A percentile compares a stretch with the other conserved stretches of the same genome.
Conservation (phyloP, 208 protist species). For the Strigomonas culicis region DNA sequence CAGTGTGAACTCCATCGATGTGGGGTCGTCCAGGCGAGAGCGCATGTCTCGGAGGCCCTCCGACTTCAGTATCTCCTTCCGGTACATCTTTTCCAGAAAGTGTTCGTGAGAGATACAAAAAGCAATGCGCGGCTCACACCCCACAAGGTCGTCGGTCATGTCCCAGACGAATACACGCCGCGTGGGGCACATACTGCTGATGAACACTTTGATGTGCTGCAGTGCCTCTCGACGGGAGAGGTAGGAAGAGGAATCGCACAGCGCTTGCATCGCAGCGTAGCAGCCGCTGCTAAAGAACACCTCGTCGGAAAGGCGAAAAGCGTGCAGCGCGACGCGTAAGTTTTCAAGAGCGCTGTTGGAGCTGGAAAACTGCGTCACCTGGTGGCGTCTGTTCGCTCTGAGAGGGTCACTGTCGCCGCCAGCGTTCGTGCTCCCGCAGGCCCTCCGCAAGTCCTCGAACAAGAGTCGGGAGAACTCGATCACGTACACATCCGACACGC, state of each 20-base stretch:
- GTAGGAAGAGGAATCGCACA: too few species aligned
- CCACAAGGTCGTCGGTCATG: constrained; percentile 15
- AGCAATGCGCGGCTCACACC: constrained; percentile 13
- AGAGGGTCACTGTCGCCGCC: neutral
- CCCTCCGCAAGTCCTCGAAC: neutral
- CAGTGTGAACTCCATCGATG: constrained; percentile 12
- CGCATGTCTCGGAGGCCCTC: neutral
- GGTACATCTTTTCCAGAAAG: neutral
- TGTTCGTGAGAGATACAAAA: constrained; percentile 24
- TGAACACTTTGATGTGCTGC: neutral
- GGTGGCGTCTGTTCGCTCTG: too few species aligned
- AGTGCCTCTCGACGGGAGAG: neutral
- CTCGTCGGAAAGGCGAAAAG: neutral
- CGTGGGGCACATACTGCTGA: neutral
- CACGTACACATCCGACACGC: constrained; percentile 41
- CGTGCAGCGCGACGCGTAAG: neutral
- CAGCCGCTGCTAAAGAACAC: neutral
- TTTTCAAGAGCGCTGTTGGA: neutral
- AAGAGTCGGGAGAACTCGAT: constrained; percentile 23
- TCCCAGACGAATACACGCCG: constrained; percentile 15
- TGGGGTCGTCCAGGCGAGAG: neutral
- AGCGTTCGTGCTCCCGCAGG: neutral
- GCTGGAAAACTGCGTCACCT: too few species aligned
- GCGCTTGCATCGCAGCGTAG: neutral
- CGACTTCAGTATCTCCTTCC: neutral